Evolutionary conservation across 352 stramenopile species (phyloP), one percentile per base, ranked within the genome.

Genomic region (Pythium periplocum): DNA sequence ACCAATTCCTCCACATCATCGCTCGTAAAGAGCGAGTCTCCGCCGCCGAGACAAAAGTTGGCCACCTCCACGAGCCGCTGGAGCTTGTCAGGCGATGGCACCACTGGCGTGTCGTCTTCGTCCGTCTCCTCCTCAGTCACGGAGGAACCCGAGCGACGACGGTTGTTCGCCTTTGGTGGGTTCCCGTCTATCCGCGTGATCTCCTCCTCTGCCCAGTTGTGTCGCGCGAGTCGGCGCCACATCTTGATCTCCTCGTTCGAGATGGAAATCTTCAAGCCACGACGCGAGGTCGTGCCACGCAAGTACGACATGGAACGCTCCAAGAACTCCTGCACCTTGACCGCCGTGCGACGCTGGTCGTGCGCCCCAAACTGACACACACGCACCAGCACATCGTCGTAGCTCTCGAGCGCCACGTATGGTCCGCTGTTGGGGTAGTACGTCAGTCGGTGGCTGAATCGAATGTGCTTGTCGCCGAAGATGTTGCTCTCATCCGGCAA

Each of bases 191-290:
- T 12, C 6, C 2, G n/a, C 30, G 71, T 77, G 50, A 76, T 68
- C 26, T 87, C 80, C 51, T 90, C 80, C 0, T 71, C 45, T 12
- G 47, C 53, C 80, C 80, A 90, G 55, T 90, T 72, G 46, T 90
- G 80, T 34, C 73, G 53, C 11, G 76, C 78, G 42, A 90, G 64
- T 2, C 80, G 75, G 35, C 80, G 80, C 80, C 80, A 90, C 74
- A 85, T 87, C 40, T 74, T 73, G 56, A 90, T 90, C 62, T 90
- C 80, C 57, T 84, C 80, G 54, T 90, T 90, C 61, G 80, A 83
- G 54, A 90, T 86, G 42, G 68, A 83, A 30, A 86, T 75, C 33
- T 88, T 78, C 45, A 84, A 79, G 39, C 78, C 76, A 38, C 85
- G 80, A 41, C 83, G 83, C 6, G 78, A 87, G 2, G 69, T 69